These are phyloP conservation scores for Lophiotrema nucula DNA, from an alignment of 495 filamentous ascomycete genomes.

Conservation along the genomic window DNA sequence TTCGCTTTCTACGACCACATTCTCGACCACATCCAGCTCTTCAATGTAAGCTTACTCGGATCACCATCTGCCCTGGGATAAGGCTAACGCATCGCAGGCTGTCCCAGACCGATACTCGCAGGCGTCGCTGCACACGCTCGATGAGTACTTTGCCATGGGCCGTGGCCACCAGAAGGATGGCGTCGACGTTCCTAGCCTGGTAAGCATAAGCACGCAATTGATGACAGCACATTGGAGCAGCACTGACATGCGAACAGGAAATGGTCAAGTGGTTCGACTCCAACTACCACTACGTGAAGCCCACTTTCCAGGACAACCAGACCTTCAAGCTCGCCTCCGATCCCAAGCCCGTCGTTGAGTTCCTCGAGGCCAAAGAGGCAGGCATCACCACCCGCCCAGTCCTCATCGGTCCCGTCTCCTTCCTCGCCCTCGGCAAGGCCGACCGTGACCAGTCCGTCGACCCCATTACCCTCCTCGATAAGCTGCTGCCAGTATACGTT, in stretches of 20 bases:
- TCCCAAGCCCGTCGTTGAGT: slow-evolving; percentile 92
- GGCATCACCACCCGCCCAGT: slow-evolving; percentile 91
- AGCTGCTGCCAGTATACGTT: slow-evolving; percentile 87
- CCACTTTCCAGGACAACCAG: slow-evolving; percentile 93
- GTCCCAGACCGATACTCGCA: slow-evolving; percentile 87
- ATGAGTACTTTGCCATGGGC: slow-evolving; percentile 99
- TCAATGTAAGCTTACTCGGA: slow-evolving; percentile 65
- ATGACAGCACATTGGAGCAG: neutral
- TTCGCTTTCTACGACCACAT: slow-evolving; percentile 99
- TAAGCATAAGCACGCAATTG: slow-evolving; percentile 37
- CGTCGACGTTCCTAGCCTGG: slow-evolving; percentile 86
- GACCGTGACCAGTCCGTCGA: slow-evolving; percentile 89
- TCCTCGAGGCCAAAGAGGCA: slow-evolving; percentile 94
- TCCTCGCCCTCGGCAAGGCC: slow-evolving; percentile 93
- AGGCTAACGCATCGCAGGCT: slow-evolving; percentile 51
- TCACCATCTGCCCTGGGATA: neutral
- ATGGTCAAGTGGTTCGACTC: slow-evolving; percentile 99
- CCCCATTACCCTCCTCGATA: slow-evolving; percentile 87
- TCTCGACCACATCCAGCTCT: slow-evolving; percentile 97
- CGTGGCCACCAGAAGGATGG: slow-evolving; percentile 91
- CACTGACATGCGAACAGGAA: slow-evolving; percentile 53
- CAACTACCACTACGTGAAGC: slow-evolving; percentile 99
- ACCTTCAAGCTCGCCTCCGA: slow-evolving; percentile 80
- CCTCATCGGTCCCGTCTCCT: slow-evolving; percentile 91
- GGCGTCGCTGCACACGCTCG: slow-evolving; percentile 78